Evolutionary conservation across 2,329 filamentous ascomycete species (phyloP).

Genomic region (Leptodontidium sp.): DNA sequence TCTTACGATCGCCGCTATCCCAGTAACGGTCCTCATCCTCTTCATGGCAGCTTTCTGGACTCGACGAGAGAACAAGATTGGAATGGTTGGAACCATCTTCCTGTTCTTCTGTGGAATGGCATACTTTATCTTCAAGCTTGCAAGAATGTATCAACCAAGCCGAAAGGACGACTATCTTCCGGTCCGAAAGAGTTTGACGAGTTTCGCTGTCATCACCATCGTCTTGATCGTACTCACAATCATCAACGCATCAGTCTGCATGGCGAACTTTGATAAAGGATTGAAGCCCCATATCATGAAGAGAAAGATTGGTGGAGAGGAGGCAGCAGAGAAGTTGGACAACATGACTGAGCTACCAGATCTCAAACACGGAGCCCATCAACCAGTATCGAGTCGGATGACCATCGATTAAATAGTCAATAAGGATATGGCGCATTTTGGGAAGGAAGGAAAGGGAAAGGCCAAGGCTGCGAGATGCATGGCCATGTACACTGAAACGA

Average conservation of each 20-base stretch:
- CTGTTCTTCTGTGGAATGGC: constrained; percentile 88
- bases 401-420: constrained; percentile 54
- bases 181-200: constrained; percentile 85
- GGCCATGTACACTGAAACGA: constrained; percentile 43
- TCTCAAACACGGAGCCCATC: constrained; percentile 43
- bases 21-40: constrained; percentile 89
- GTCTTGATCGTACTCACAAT: constrained; percentile 90
- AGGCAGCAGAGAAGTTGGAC: constrained; percentile 55
- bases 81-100: constrained; percentile 81
- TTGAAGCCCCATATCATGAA: constrained; percentile 85
- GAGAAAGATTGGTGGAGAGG: constrained; percentile 56
- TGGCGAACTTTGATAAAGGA: constrained; percentile 87
- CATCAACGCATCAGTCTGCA: constrained; percentile 84
- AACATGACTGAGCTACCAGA: constrained; percentile 57
- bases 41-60: constrained; percentile 86
- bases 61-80: constrained; percentile 79
- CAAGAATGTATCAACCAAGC: constrained; percentile 84
- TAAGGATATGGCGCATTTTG: constrained; percentile 35
- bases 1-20: constrained; percentile 88
- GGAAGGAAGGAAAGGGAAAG: constrained; percentile 15
- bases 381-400: constrained; percentile 55
- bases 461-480: constrained; percentile 33
- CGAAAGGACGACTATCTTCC: constrained; percentile 72
- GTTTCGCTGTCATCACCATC: constrained; percentile 93
- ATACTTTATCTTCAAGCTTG: constrained; percentile 98